These are phyloP conservation scores for Phytopythium aichiense DNA, from an alignment of 352 stramenopile genomes.

Conservation along the genomic window DNA sequence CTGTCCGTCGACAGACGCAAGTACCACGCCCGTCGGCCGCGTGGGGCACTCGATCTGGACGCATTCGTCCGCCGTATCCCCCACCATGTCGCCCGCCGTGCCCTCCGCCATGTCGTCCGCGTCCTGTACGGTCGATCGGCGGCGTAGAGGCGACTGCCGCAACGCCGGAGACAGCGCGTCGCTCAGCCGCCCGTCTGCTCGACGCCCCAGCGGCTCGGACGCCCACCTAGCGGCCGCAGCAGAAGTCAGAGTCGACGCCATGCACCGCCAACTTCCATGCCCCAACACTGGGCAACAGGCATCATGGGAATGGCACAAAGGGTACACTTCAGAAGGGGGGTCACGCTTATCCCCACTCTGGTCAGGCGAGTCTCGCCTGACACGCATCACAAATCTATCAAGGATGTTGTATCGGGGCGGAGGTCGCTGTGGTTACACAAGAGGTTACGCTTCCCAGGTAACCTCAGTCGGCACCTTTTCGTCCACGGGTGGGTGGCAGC, in stretches of 20 bases:
- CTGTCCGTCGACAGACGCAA: constrained; percentile 30
- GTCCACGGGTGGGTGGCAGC: neutral
- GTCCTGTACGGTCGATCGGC: neutral
- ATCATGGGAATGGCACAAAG: no score
- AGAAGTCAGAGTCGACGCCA: neutral
- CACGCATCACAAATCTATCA: no score
- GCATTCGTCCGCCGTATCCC: neutral
- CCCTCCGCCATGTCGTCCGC: no score
- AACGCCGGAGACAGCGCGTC: constrained; percentile 46
- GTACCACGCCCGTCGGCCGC: constrained; percentile 46
- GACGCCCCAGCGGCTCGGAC: constrained; percentile 17
- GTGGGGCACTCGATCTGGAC: constrained; percentile 43
- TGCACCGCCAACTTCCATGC: neutral
- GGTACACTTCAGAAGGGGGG: neutral
- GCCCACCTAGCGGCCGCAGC: neutral
- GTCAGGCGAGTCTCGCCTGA: no score
- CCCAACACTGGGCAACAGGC: no score
- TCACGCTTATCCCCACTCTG: neutral
- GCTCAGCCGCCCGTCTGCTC: constrained; percentile 40
- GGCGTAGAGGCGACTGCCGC: neutral
- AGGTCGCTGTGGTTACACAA: constrained; percentile 3
- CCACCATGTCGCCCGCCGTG: no score
- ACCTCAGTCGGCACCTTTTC: constrained; percentile 4
- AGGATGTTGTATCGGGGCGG: constrained; percentile 6
- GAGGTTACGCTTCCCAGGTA: neutral